A percentile compares a stretch with the other conserved stretches of the same genome.
These are phyloP conservation scores for Candida broadrunensis DNA, from an alignment of 805 yeast species.

Conservation along the genomic window DNA sequence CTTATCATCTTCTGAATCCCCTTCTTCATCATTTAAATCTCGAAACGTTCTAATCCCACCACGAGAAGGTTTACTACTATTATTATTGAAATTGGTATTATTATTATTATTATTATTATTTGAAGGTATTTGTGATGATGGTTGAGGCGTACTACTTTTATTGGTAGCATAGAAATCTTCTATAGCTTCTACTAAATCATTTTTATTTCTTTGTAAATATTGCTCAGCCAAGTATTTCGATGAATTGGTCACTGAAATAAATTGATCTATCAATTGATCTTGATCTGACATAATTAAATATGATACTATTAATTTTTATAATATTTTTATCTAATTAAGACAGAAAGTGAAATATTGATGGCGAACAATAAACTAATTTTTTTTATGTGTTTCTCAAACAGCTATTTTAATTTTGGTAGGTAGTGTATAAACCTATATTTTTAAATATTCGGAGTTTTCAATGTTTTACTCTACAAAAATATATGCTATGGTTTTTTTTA, in stretches of 20 bases:
- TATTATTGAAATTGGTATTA: background rate
- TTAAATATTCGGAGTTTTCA: no score
- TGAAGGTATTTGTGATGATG: slow-evolving; percentile 1
- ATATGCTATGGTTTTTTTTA: background rate
- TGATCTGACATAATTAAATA: slow-evolving; percentile 13
- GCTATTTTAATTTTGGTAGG: no score
- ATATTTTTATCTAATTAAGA: no score
- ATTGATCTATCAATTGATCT: slow-evolving; percentile 28
- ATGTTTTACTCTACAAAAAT: no score
- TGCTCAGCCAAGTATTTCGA: slow-evolving; percentile 37
- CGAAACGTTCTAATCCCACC: slow-evolving; percentile 34
- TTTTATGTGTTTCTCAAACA: no score
- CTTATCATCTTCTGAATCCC: slow-evolving; percentile 48
- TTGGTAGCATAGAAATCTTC: slow-evolving; percentile 37
- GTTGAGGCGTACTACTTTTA: background rate
- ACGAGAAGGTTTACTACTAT: background rate
- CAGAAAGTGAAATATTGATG: no score
- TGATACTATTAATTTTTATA: no score
- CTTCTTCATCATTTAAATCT: slow-evolving; percentile 32
- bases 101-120: background rate
- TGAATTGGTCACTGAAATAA: slow-evolving; percentile 33
- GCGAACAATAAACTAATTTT: no score
- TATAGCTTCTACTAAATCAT: slow-evolving; percentile 37
- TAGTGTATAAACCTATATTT: no score
- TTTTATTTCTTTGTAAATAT: slow-evolving; percentile 32